A percentile compares a stretch with the other conserved stretches of the same genome.
Conservation (phyloP, 192 early-diverging fungal genomes). For the Coemansia sp. region DNA sequence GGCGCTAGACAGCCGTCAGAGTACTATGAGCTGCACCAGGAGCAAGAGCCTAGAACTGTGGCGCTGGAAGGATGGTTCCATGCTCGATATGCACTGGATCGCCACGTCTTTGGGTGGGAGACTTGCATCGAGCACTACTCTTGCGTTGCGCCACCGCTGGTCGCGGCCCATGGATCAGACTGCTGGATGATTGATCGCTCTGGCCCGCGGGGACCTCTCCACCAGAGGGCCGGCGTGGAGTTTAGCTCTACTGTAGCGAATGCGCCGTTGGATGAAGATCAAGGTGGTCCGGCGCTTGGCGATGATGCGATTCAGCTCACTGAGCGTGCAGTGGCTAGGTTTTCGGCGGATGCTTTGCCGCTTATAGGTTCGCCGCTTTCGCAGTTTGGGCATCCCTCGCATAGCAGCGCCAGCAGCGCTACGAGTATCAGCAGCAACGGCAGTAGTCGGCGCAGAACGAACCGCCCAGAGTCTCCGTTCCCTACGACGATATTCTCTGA, state of each 20-base stretch:
- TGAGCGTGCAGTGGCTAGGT: background rate
- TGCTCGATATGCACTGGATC: slow-evolving; percentile 41
- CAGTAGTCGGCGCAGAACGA: background rate
- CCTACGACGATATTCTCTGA: slow-evolving; percentile 18
- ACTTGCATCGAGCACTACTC: slow-evolving; percentile 29
- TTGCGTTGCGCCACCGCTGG: slow-evolving; percentile 20
- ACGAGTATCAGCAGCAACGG: background rate
- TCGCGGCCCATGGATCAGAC: slow-evolving; percentile 8
- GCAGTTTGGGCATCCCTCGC: slow-evolving; percentile 2
- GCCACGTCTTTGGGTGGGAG: slow-evolving; percentile 26
- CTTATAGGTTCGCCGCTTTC: slow-evolving; percentile 7
- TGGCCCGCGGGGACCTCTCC: slow-evolving; percentile 28
- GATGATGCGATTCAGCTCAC: background rate
- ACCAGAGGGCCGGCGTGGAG: background rate
- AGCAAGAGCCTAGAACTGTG: slow-evolving; percentile 11
- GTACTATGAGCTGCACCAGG: slow-evolving; percentile 21
- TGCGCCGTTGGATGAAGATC: background rate
- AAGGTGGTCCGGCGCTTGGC: background rate
- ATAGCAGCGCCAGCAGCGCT: slow-evolving; percentile 11
- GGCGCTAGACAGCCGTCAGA: slow-evolving; percentile 8
- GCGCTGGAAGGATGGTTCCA: slow-evolving; percentile 20
- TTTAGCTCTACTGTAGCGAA: background rate
- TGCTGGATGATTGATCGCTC: slow-evolving; percentile 44
- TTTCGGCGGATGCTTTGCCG: slow-evolving; percentile 6
- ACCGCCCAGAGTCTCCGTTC: slow-evolving; percentile 27